phyloP scores from a whole-genome alignment of 805 yeast species.

The Kodamaea restingae region DNA sequence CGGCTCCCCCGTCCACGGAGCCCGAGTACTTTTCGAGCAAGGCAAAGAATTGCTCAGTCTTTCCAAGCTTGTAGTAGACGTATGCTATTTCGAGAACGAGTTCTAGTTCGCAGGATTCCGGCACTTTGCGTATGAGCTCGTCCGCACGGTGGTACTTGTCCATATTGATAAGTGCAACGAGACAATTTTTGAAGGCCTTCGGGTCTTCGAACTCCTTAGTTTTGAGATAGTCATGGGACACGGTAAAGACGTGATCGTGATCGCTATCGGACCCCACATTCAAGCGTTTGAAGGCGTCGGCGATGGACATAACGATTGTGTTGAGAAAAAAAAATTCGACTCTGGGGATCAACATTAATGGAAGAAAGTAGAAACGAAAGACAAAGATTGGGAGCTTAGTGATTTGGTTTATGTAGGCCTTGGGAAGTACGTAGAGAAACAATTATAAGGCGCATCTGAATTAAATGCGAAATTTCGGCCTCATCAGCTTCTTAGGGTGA shows the following conservation, averaged over 20 bases:
- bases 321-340: not conserved
- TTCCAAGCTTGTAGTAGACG: slow-evolving; percentile 54
- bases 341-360: not conserved
- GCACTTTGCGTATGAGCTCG: slow-evolving; percentile 37
- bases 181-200: slow-evolving; percentile 39
- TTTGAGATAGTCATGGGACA: slow-evolving; percentile 40
- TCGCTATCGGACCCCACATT: slow-evolving; percentile 23
- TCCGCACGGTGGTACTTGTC: slow-evolving; percentile 53
- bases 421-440: too few relatives aligned
- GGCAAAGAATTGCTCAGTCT: slow-evolving; percentile 25
- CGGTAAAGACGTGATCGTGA: slow-evolving; percentile 34
- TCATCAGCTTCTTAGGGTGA: too few relatives aligned
- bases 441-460: too few relatives aligned
- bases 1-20: slow-evolving; percentile 16
- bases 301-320: slow-evolving; percentile 36
- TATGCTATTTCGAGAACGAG: slow-evolving; percentile 54
- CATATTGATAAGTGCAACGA: slow-evolving; percentile 56
- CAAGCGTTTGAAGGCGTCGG: slow-evolving; percentile 39
- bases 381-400: too few relatives aligned
- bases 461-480: too few relatives aligned
- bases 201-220: slow-evolving; percentile 34
- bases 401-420: too few relatives aligned
- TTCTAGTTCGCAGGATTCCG: slow-evolving; percentile 27
- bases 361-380: too few relatives aligned
- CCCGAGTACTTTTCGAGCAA: slow-evolving; percentile 14